Evolutionary conservation across 257 asterid species (phyloP).

Genomic region (Lavandula angustifolia): DNA sequence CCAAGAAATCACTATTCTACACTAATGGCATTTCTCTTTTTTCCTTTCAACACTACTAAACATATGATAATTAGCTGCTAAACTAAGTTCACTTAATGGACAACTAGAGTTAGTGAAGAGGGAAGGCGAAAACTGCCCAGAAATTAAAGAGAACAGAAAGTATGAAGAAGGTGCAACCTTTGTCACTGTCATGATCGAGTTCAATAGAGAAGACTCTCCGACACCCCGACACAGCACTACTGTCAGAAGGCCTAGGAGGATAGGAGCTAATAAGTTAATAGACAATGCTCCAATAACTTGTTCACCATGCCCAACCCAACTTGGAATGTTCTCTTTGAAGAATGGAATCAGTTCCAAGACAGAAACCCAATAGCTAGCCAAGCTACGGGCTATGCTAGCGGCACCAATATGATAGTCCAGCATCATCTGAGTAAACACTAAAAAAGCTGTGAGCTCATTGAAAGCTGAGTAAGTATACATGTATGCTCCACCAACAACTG

Average conservation of each 20-base stretch:
- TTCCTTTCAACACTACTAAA: neutral
- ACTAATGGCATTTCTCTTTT: neutral
- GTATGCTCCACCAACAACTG: constrained; percentile 99
- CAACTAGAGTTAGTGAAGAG: neutral
- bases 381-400: constrained; percentile 97
- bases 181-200: constrained; percentile 72
- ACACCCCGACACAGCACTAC: constrained; percentile 84
- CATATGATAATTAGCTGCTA: neutral
- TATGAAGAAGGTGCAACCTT: constrained; percentile 53
- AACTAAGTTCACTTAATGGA: neutral
- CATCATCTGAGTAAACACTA: constrained; percentile 92
- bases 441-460: constrained; percentile 92
- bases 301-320: constrained; percentile 94
- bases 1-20: neutral
- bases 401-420: constrained; percentile 97
- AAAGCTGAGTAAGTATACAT: constrained; percentile 88
- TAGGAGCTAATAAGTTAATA: constrained; percentile 78
- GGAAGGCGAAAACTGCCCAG: constrained; percentile 19
- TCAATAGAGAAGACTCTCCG: constrained; percentile 87
- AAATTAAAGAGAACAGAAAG: constrained; percentile 20
- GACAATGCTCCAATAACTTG: constrained; percentile 68
- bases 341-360: constrained; percentile 79
- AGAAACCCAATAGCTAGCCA: constrained; percentile 76
- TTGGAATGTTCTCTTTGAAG: constrained; percentile 65
- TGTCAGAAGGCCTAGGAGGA: constrained; percentile 68